Evolutionary conservation across 768 basidiomycete genomes (phyloP), one percentile per base, ranked within the genome.

Genomic region (Neoboletus subvelutipes): DNA sequence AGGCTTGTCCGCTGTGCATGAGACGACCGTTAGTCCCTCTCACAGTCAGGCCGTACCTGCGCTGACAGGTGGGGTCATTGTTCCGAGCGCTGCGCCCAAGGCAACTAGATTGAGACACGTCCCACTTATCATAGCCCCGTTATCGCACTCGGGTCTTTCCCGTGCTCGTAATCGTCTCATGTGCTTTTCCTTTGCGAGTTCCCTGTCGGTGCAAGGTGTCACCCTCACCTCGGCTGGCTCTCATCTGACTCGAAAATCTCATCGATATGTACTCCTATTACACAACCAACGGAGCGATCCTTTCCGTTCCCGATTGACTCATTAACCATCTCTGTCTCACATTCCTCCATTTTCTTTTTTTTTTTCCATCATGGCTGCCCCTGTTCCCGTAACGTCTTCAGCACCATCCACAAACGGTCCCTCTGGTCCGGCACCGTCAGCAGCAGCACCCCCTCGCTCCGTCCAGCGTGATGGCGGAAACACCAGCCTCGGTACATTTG

Each of bases 401-500:
- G 17, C 18, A 20, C 24, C 59, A 5, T 12, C 59, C 1, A 2
- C 58, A 4, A 65, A 55, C 18, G 63, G 55, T 11, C 50, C 55
- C 20, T 26, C 63, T 4, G 40, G 11, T 2, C 41, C 48, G 3
- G 12, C 43, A 11, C 10, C 28, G 15, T 0, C 55, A 1, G 11
- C 55, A 1, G 11, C 55, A 6, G 81, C 81, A 1, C 86, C 86
- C 3, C 73, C 84, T 31, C 81, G 85, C 51, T 76, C 78, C n/a
- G 64, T 77, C 6, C 73, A 70, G 49, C 64, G 78, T 20, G 83
- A 84, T 57, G 83, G 78, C 18, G 79, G 80, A 50, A 82, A 71
- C 61, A 78, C 80, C 68, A 87, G 78, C 58, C 71, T 88, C 45
- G 88, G 87, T 26, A 89, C 89, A 5, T 91, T 89, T 67, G 85